Conservation (phyloP, 1,284 basidiomycete species). For the Naganishia albida region DNA sequence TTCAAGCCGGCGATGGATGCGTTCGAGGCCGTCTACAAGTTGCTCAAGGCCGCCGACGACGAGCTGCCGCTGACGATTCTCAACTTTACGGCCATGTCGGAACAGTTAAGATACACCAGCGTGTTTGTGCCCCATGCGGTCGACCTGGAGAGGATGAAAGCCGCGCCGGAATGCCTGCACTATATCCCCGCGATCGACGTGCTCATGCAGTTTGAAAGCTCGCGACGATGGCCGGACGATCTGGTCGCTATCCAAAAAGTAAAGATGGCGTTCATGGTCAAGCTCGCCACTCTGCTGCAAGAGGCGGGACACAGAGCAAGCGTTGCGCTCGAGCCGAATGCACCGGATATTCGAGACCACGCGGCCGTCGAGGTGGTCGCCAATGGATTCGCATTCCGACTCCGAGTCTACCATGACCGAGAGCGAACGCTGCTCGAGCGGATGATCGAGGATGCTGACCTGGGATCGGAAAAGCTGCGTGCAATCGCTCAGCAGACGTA, state of each 20-base stretch:
- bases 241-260: slow-evolving; percentile 88
- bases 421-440: slow-evolving; percentile 78
- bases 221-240: slow-evolving; percentile 93
- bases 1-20: slow-evolving; percentile 77
- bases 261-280: slow-evolving; percentile 89
- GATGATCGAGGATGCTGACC: slow-evolving; percentile 56
- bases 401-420: slow-evolving; percentile 83
- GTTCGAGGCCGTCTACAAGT: slow-evolving; percentile 76
- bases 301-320: slow-evolving; percentile 58
- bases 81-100: slow-evolving; percentile 69
- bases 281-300: slow-evolving; percentile 68
- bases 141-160: slow-evolving; percentile 52
- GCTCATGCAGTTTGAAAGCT: slow-evolving; percentile 84
- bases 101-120: slow-evolving; percentile 78
- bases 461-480: slow-evolving; percentile 41
- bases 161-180: slow-evolving; percentile 60
- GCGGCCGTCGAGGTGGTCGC: slow-evolving; percentile 73
- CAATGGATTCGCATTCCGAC: slow-evolving; percentile 83
- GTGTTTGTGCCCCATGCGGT: slow-evolving; percentile 72
- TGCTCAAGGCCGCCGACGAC: slow-evolving; percentile 75
- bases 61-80: slow-evolving; percentile 77
- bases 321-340: slow-evolving; percentile 49
- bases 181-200: slow-evolving; percentile 71
- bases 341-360: slow-evolving; percentile 68
- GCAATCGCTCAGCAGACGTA: slow-evolving; percentile 63